Conservation (phyloP, 768 basidiomycete species). For the Lactarius trivialis region DNA sequence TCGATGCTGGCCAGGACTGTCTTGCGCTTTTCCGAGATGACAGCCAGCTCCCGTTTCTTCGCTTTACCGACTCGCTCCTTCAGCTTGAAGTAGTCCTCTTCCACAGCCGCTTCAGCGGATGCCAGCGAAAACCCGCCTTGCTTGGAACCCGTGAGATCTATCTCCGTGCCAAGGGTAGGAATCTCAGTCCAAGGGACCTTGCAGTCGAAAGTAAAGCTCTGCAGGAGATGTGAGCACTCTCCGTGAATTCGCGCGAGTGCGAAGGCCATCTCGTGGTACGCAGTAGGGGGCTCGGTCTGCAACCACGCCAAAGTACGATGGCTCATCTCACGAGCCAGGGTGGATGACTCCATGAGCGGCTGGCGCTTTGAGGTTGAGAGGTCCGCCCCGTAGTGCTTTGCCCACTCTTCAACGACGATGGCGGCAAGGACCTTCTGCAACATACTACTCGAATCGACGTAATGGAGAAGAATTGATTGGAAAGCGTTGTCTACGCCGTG, state of each 20-base stretch:
- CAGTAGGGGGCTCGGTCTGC: constrained; percentile 64
- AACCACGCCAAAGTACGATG: constrained; percentile 64
- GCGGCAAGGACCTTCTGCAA: constrained; percentile 85
- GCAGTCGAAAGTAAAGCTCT: constrained; percentile 78
- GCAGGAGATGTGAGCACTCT: constrained; percentile 76
- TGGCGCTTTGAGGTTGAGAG: constrained; percentile 26
- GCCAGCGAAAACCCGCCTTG: constrained; percentile 70
- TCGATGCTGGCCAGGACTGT: constrained; percentile 67
- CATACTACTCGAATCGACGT: constrained; percentile 84
- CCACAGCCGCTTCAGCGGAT: constrained; percentile 66
- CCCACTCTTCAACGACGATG: constrained; percentile 90
- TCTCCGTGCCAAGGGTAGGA: constrained; percentile 68
- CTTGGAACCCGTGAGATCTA: constrained; percentile 65
- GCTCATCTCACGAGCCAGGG: constrained; percentile 62
- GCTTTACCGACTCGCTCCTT: constrained; percentile 68
- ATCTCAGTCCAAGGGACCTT: constrained; percentile 77
- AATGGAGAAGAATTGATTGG: constrained; percentile 67
- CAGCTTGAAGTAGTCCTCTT: constrained; percentile 63
- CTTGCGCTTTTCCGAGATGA: constrained; percentile 68
- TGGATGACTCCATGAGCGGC: constrained; percentile 48
- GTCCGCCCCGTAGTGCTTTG: constrained; percentile 43
- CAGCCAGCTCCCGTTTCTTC: constrained; percentile 68
- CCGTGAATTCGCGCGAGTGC: constrained; percentile 70
- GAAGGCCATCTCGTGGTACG: constrained; percentile 88
- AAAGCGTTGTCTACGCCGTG: constrained; percentile 58